phyloP scores from a whole-genome alignment of 495 filamentous ascomycete genomes.

The Staphylotrichum longicolle region DNA sequence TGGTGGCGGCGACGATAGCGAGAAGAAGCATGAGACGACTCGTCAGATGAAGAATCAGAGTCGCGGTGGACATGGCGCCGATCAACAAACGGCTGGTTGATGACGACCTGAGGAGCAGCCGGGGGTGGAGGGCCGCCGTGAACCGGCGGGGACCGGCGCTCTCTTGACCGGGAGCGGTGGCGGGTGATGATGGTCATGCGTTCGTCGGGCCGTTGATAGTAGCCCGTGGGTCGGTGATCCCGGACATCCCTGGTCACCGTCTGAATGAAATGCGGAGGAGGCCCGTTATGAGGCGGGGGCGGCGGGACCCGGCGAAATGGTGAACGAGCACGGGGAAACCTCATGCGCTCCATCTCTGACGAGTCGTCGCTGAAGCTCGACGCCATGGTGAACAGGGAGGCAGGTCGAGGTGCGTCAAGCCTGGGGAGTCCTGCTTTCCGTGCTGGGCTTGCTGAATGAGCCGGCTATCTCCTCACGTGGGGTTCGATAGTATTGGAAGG shows the following conservation, averaged over 20 bases:
- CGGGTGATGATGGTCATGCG: constrained; percentile 37
- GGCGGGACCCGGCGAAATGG: constrained; percentile 24
- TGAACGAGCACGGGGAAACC: constrained; percentile 12
- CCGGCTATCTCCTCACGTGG: no score
- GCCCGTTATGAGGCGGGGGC: constrained; percentile 34
- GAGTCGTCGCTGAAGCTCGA: constrained; percentile 12
- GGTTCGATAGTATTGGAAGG: no score
- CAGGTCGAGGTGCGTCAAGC: not conserved
- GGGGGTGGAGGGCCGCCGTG: not conserved
- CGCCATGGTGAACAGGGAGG: constrained; percentile 3
- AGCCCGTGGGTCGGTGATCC: constrained; percentile 34
- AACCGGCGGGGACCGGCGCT: constrained; percentile 37
- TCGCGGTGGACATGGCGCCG: constrained; percentile 17
- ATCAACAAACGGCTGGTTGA: constrained; percentile 19
- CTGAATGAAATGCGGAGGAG: constrained; percentile 42
- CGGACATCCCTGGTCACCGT: constrained; percentile 32
- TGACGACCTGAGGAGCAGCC: constrained; percentile 24
- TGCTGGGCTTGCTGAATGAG: no score
- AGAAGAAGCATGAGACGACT: constrained; percentile 18
- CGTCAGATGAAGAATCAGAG: constrained; percentile 39
- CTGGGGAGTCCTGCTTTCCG: no score
- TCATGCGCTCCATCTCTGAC: not conserved
- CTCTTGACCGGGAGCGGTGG: constrained; percentile 37
- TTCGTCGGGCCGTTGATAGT: constrained; percentile 33
- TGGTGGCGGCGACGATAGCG: constrained; percentile 22